phyloP scores from a whole-genome alignment of 176 grass and related monocot species.

The Eleusine indica region DNA sequence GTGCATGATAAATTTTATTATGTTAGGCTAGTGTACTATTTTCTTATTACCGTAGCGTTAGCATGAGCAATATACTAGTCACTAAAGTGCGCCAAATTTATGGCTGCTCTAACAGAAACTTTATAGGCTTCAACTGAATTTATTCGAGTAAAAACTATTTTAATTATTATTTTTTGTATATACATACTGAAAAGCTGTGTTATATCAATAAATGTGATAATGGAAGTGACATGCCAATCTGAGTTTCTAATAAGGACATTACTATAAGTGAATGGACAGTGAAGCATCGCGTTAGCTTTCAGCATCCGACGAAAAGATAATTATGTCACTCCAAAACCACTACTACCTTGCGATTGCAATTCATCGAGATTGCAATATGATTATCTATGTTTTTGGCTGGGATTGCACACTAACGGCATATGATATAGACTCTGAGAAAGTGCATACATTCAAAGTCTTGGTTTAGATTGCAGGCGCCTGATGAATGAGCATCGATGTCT shows the following conservation, averaged over 20 bases:
- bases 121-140: too few relatives aligned
- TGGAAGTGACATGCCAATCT: not conserved
- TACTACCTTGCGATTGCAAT: not conserved
- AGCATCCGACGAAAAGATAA: not conserved
- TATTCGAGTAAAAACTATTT: too few relatives aligned
- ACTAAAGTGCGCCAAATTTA: too few relatives aligned
- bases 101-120: too few relatives aligned
- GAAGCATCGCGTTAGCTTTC: not conserved
- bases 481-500: not conserved
- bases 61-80: too few relatives aligned
- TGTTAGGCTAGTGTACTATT: too few relatives aligned
- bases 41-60: too few relatives aligned
- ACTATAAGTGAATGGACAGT: not conserved
- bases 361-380: not conserved
- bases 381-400: not conserved
- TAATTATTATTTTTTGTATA: too few relatives aligned
- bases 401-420: not conserved
- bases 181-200: not conserved
- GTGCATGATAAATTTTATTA: too few relatives aligned
- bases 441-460: not conserved
- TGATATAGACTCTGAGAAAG: not conserved
- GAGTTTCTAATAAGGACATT: not conserved
- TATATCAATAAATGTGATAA: not conserved
- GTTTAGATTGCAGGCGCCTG: not conserved
- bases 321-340: not conserved